Evolutionary conservation across 805 yeast species (phyloP), one percentile per base, ranked within the genome.

Genomic region (Wickerhamomyces hampshirensis): DNA sequence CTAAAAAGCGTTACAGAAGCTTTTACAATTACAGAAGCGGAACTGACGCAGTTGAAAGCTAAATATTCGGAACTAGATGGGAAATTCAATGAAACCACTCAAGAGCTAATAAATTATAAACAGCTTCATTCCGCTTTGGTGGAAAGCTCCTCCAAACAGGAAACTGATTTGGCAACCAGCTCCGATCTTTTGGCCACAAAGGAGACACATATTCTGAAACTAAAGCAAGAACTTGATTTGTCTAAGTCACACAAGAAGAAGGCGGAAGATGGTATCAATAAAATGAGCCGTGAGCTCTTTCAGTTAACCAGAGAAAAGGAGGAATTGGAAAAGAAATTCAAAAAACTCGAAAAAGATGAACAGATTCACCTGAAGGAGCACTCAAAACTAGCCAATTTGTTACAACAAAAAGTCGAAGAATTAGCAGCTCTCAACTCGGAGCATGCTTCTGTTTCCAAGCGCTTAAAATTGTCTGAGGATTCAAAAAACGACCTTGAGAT

Each of bases 251-350:
- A 69, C 10, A 81, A 77, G 47, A 67, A 68, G 18, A 80, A 73
- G 44, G 84, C 91, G 1, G 96, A 89, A 50, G 80, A 77, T 40
- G 97, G 95, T 4, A 80, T 89, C 34, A 88, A 88, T 54, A 88
- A 87, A 48, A 84, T 89, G 95, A 83, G 81, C 37, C 66, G 91
- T 27, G 98, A 89, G 45, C 63, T 89, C 21, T 74, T 86, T 57
- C 72, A 72, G 32, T 63, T 87, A 29, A 70, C 77, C 0, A 75
- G 74, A 37, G 77, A 76, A 23, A 80, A 79, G 39, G 76, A 72
- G 2, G 70, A 71, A 0, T 49, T 70, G 6, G 77, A 71, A 30
- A 63, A 64, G 18, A 57, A 59, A 7, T 57, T 73, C 12, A 68
- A 65, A 21, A 63, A 62, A 7, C 47, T 63, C 4, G 69, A 64